A percentile compares a stretch with the other conserved stretches of the same genome.
phyloP scores from a whole-genome alignment of 352 stramenopile species.

The Phytopythium ostracodes region DNA sequence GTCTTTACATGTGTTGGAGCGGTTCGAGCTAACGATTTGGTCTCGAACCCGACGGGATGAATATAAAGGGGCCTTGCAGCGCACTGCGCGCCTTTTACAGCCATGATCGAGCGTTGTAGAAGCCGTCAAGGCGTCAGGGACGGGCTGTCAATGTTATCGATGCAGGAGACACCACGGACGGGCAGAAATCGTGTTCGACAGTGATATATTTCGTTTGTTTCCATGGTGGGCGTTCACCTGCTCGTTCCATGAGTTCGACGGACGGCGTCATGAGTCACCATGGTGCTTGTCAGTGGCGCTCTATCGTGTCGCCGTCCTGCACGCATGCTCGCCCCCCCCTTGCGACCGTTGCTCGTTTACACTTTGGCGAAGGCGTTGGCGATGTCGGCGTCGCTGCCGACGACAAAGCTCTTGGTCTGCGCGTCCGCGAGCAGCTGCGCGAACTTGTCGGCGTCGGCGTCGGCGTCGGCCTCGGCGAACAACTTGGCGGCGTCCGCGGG shows the following conservation, averaged over 20 bases:
- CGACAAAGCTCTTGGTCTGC: slow-evolving; percentile 63
- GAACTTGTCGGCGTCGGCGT: slow-evolving; percentile 55
- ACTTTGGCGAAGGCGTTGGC: slow-evolving; percentile 54
- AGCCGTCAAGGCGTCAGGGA: neutral
- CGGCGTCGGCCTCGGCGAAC: slow-evolving; percentile 47
- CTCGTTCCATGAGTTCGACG: neutral
- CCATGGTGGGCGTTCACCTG: neutral
- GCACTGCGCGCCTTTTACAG: too few relatives aligned
- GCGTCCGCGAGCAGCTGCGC: slow-evolving; percentile 55
- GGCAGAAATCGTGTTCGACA: neutral
- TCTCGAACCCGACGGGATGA: neutral
- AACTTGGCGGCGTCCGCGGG: slow-evolving; percentile 36
- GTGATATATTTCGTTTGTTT: slow-evolving; percentile 4
- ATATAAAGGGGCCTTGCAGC: too few relatives aligned
- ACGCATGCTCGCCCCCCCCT: too few relatives aligned
- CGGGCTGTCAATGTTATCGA: too few relatives aligned
- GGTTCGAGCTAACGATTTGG: neutral
- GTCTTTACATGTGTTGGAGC: neutral
- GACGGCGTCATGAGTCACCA: too few relatives aligned
- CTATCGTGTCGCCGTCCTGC: too few relatives aligned
- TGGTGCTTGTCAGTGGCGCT: too few relatives aligned
- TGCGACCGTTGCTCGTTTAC: slow-evolving; percentile 29
- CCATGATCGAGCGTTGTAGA: too few relatives aligned
- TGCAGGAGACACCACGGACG: neutral
- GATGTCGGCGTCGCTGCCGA: slow-evolving; percentile 57